Conservation (phyloP, 495 filamentous ascomycete species). For the Penicillium fimorum region DNA sequence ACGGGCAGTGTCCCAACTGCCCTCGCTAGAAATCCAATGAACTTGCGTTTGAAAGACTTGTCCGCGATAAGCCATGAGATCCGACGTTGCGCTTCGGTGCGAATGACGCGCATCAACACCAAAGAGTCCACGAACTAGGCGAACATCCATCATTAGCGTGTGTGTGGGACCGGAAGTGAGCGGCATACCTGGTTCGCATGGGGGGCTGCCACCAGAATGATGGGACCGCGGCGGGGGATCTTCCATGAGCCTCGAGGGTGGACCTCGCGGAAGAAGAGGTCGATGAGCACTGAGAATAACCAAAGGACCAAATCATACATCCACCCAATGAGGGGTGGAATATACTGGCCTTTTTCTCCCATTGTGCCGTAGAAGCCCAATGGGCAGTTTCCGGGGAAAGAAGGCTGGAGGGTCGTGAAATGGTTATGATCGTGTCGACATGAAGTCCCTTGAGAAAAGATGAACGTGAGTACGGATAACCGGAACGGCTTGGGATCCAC, state of each 20-base stretch:
- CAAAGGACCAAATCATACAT: conserved; percentile 81
- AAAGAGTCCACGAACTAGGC: conserved; percentile 91
- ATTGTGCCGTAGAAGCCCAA: conserved; percentile 18
- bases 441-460: conserved; percentile 13
- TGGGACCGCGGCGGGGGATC: conserved; percentile 79
- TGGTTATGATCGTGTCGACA: conserved; percentile 20
- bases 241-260: conserved; percentile 93
- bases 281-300: conserved; percentile 78
- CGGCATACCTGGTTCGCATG: conserved; percentile 89
- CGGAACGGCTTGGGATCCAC: conserved; percentile 3
- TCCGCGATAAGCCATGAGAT: conserved; percentile 91
- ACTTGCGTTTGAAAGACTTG: conserved; percentile 83
- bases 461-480: not conserved
- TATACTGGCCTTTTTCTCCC: conserved; percentile 50
- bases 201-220: conserved; percentile 96
- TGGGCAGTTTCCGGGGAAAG: not conserved
- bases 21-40: conserved; percentile 80
- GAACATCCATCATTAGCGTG: conserved; percentile 9
- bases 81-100: conserved; percentile 79
- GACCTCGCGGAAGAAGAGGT: conserved; percentile 97
- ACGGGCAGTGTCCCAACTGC: conserved; percentile 85
- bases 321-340: conserved; percentile 68
- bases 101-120: conserved; percentile 85
- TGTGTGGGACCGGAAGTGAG: not conserved
- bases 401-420: not conserved